Base-by-base conservation (phyloP, 306 rosid genomes). In the Coriaria nepalensis region DNA sequence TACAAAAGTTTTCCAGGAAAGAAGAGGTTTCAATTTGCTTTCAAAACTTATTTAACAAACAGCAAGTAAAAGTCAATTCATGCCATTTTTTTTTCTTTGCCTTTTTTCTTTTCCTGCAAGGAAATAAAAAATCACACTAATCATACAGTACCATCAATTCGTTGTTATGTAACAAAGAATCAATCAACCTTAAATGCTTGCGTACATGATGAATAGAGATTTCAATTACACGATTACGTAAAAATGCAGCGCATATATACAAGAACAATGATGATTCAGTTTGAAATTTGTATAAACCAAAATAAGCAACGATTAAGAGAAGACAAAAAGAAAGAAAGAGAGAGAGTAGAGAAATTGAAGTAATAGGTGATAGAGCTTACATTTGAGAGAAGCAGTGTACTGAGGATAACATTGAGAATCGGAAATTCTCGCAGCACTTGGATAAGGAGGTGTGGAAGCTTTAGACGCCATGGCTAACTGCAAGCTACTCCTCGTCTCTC, bases 341-440 rank as follows among this genome's bases (percentile, higher is more conserved):
- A 6, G 44, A 9, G 46, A 35, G 2, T 10, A 37, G 6, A 40
- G 40, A 43, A n/a, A 32, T n/a, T 49, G 13, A 53, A 6, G 14
- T 33, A 44, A 0, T 11, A 13, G 4, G 6, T 6, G 44, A 35
- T 13, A 47, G 43, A 37, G 8, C 59, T 52, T 35, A 86, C 94
- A 87, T 72, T 87, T 83, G 54, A 87, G 83, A 57, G 96, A 80
- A 65, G 94, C 94, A 10, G 83, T 71, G 61, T 87, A 87, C 42
- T 87, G 86, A 68, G 85, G 77, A 80, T 37, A 87, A 57, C 96
- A 87, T 8, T 43, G 78, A 68, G 96, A 87, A 66, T 87, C 96
- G 5, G 96, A 12, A 59, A 87, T 63, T 68, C 76, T 83, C 0
- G 94, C 81, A 46, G 93, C 73, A 61, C 94, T 78, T 9, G 78